Base-by-base conservation (phyloP, 106 monocot species). In the Allium sativum region DNA sequence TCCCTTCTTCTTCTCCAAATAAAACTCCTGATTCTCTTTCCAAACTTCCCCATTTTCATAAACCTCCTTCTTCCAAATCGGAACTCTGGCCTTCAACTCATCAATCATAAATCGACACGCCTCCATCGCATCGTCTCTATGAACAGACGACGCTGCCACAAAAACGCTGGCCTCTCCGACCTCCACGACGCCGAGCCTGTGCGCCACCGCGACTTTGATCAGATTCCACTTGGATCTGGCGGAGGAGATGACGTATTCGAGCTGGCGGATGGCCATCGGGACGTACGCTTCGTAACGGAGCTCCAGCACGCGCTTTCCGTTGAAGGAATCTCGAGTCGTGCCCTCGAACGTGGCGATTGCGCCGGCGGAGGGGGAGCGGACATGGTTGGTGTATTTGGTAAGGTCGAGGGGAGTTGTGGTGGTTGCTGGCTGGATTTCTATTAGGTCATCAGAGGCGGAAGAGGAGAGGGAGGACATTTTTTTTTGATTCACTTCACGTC, bases 31-130 rank as follows among this genome's bases (percentile, higher is more conserved):
- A 58, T 90, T 95, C 87, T 96, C 90, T 78, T 96, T 95, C 95
- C 90, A 95, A 15, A 90, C 81, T 74, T 90, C 95, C 18, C 95
- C 90, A 65, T 84, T 62, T 21, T 79, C 90, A 67, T 90, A 90
- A 7, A 90, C 84, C 76, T 96, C 95, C 79, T 90, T 96, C 84
- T 90, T 96, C 95, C 90, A 90, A 21, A 90, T 87, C 20, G 95
- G 90, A 65, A 96, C 90, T 65, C 81, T 73, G 20, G 87, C 84
- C 71, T 90, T 96, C 53, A 90, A 50, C 82, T 90, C 95, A 56
- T 96, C 90, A 62, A 96, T 96, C 54, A 96, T 58, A 66, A 68
- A 87, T 52, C 81, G 68, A 67, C 90, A 95, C 55, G 87, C 90
- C 68, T 90, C 87, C 70, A 95, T 59, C 40, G 86, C 86, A 47